Evolutionary conservation across 192 early-diverging fungal genomes (phyloP).

Genomic region (Funneliformis geosporum): DNA sequence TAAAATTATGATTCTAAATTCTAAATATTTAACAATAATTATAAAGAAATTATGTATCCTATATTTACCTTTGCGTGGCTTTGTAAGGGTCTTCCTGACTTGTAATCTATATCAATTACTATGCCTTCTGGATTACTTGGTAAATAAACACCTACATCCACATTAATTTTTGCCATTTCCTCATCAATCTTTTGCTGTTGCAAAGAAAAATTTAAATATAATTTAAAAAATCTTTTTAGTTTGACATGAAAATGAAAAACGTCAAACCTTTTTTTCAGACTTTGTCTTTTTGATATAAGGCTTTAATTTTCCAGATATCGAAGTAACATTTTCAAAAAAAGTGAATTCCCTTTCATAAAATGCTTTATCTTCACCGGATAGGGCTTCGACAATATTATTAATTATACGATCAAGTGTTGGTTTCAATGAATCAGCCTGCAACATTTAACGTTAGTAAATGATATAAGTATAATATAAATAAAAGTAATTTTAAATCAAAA

Average conservation of each 20-base stretch:
- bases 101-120: conserved; percentile 93
- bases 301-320: conserved; percentile 97
- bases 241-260: not conserved
- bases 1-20: not conserved
- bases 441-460: not conserved
- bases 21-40: not conserved
- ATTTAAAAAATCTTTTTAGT: not conserved
- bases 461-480: not conserved
- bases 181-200: conserved; percentile 91
- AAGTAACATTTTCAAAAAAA: conserved; percentile 95
- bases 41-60: not conserved
- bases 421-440: conserved; percentile 80
- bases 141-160: conserved; percentile 95
- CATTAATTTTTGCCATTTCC: conserved; percentile 91
- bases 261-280: conserved; percentile 83
- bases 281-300: conserved; percentile 88
- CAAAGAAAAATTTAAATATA: not conserved
- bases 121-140: conserved; percentile 96
- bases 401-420: conserved; percentile 89
- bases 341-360: conserved; percentile 97
- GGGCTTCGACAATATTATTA: conserved; percentile 67
- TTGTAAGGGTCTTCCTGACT: conserved; percentile 92
- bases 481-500: conserved; percentile 3
- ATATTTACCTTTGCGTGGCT: conserved; percentile 84
- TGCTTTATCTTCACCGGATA: conserved; percentile 84